Conservation (phyloP, 2,329 filamentous ascomycete species). For the Plectosphaerella sp. region DNA sequence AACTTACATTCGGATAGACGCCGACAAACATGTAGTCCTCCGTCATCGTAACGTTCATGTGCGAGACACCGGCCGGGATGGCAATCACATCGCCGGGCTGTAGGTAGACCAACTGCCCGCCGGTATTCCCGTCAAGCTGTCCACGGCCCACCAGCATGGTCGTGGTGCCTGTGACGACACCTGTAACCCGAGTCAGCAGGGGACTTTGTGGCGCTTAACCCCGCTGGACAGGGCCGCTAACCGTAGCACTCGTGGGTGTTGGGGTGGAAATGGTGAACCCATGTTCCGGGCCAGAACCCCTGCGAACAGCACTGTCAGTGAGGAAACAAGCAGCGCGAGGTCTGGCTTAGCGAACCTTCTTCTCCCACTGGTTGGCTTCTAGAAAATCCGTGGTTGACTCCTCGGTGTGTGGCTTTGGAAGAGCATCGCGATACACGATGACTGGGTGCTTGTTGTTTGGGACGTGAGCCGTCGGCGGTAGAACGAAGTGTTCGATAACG, state of each 20-base stretch:
- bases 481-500: neutral
- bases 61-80: slow-evolving; percentile 15
- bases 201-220: neutral
- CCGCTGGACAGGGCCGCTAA: neutral
- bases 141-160: neutral
- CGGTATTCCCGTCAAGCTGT: neutral
- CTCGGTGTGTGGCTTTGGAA: slow-evolving; percentile 11
- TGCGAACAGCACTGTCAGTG: neutral
- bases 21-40: slow-evolving; percentile 16
- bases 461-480: slow-evolving; percentile 1
- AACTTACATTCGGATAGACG: slow-evolving; percentile 11
- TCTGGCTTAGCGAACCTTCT: slow-evolving; percentile 1
- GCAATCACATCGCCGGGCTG: slow-evolving; percentile 15
- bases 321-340: neutral
- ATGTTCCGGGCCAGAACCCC: neutral
- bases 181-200: neutral
- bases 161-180: neutral
- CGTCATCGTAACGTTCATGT: slow-evolving; percentile 6
- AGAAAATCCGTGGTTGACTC: slow-evolving; percentile 9
- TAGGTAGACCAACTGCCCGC: neutral
- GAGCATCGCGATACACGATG: slow-evolving; percentile 13
- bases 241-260: slow-evolving; percentile 19
- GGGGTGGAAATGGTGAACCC: slow-evolving; percentile 16
- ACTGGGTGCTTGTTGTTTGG: slow-evolving; percentile 16
- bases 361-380: slow-evolving; percentile 16